Conservation (phyloP, 345 rosid genomes). For the Eucalyptus microcorys region DNA sequence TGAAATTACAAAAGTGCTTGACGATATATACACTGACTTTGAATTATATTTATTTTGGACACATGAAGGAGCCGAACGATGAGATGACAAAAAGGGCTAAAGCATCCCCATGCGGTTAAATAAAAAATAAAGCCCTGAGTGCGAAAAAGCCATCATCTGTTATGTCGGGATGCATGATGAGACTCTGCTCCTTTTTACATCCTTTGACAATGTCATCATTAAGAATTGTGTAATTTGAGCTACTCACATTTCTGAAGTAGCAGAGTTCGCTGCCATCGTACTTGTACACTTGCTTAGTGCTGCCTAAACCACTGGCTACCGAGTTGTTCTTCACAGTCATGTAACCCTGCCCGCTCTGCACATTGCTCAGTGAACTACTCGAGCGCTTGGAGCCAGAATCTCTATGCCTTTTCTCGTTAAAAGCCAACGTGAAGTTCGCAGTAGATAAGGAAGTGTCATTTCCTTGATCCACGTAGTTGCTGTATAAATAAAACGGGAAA, state of each 20-base stretch:
- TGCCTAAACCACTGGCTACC: slow-evolving; percentile 26
- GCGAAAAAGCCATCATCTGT: not conserved
- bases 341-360: slow-evolving; percentile 37
- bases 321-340: slow-evolving; percentile 29
- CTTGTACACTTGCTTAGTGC: slow-evolving; percentile 45
- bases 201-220: slow-evolving; percentile 19
- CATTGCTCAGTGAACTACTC: slow-evolving; percentile 26
- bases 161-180: not conserved
- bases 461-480: slow-evolving; percentile 17
- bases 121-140: not conserved
- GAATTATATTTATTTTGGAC: not conserved
- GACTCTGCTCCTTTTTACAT: not conserved
- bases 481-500: slow-evolving; percentile 28
- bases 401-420: slow-evolving; percentile 30
- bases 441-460: slow-evolving; percentile 16
- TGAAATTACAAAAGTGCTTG: not conserved
- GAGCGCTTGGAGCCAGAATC: not conserved
- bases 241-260: slow-evolving; percentile 63
- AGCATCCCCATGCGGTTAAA: not conserved
- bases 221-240: slow-evolving; percentile 47
- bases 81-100: not conserved
- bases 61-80: not conserved
- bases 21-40: not conserved
- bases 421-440: slow-evolving; percentile 33
- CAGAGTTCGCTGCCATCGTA: slow-evolving; percentile 42